Conservation (phyloP, 345 rosid genomes). For the Viola odorata region DNA sequence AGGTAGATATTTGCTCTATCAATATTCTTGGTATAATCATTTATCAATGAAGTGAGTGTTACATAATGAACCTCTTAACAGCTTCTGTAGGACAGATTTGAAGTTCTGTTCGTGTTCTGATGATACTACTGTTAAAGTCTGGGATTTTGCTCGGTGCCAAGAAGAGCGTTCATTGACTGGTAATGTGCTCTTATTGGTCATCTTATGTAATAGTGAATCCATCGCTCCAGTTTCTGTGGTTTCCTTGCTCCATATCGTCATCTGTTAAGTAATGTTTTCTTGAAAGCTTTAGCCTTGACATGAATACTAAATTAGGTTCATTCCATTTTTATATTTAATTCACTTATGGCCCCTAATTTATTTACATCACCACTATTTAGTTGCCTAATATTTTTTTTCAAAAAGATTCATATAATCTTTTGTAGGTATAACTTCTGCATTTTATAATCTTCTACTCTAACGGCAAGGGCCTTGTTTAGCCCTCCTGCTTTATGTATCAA, state of each 20-base stretch:
- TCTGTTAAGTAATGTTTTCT: background rate
- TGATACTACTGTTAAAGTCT: slow-evolving; percentile 92
- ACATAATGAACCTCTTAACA: slow-evolving; percentile 33
- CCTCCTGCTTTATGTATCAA: too few species aligned
- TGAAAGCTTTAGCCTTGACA: background rate
- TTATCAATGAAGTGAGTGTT: background rate
- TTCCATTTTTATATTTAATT: too few species aligned
- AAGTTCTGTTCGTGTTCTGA: slow-evolving; percentile 98
- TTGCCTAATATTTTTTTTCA: too few species aligned
- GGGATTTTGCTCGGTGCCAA: slow-evolving; percentile 95
- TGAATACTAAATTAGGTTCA: too few species aligned
- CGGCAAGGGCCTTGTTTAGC: too few species aligned
- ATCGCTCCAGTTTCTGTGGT: background rate
- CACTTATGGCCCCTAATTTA: too few species aligned
- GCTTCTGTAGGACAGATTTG: slow-evolving; percentile 96
- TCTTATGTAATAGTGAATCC: background rate
- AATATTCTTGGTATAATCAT: background rate
- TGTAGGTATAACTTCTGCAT: too few species aligned
- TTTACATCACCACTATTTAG: too few species aligned
- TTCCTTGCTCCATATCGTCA: background rate
- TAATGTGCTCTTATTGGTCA: slow-evolving; percentile 48
- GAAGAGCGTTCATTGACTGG: slow-evolving; percentile 90
- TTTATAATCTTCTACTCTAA: too few species aligned
- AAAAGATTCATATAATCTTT: too few species aligned
- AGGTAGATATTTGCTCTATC: slow-evolving; percentile 40